Evolutionary conservation across 2,329 filamentous ascomycete species (phyloP).

Genomic region (Myriangium duriaei): DNA sequence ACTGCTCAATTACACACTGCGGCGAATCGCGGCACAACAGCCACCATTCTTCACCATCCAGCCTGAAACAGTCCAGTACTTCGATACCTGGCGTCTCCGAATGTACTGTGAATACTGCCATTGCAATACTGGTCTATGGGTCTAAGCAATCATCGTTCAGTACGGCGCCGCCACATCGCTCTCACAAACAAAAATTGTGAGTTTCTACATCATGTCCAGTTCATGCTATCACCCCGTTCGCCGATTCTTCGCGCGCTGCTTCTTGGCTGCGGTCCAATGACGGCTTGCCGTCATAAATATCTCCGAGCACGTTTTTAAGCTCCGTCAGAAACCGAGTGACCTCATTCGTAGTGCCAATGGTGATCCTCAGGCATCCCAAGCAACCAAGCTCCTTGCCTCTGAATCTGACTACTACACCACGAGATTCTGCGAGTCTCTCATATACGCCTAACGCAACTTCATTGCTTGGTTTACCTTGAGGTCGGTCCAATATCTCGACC

Average conservation of each 20-base stretch:
- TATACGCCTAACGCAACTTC: slow-evolving; percentile 67
- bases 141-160: no score
- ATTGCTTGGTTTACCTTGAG: slow-evolving; percentile 64
- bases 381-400: slow-evolving; percentile 87
- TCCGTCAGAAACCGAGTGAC: slow-evolving; percentile 66
- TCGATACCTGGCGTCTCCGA: no score
- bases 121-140: no score
- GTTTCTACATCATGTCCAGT: slow-evolving; percentile 1
- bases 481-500: slow-evolving; percentile 67
- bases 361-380: slow-evolving; percentile 77
- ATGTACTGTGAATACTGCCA: no score
- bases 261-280: slow-evolving; percentile 25
- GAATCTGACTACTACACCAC: slow-evolving; percentile 86
- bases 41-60: no score
- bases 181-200: no score
- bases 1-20: no score
- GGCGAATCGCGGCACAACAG: no score
- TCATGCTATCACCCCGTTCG: slow-evolving; percentile 38
- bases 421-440: slow-evolving; percentile 68
- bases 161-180: no score
- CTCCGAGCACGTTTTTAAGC: slow-evolving; percentile 41
- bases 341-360: slow-evolving; percentile 80
- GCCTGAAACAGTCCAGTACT: no score
- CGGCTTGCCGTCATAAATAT: slow-evolving; percentile 31
- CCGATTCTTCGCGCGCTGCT: slow-evolving; percentile 35